Evolutionary conservation across 192 early-diverging fungal genomes (phyloP), one percentile per base, ranked within the genome.

Genomic region (Chytriomyces sp.): DNA sequence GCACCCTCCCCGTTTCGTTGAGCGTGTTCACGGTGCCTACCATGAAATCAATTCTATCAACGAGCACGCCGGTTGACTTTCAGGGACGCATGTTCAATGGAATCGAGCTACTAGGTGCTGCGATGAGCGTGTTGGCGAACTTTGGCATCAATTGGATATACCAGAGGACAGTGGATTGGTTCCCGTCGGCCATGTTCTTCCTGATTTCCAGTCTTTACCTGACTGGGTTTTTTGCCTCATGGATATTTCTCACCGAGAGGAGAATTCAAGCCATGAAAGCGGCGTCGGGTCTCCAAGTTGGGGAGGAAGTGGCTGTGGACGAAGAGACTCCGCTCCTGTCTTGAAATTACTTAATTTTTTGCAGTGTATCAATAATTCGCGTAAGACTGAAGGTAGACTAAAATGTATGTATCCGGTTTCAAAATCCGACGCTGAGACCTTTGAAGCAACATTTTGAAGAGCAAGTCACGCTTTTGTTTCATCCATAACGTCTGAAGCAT

Each of bases 321-420:
- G 62, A 64, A 28, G 62, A 64, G 40, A 44, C 62, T 10, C 62
- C 62, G 7, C 28, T 64, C 12, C 38, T 64, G 25, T 38, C 62
- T 44, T 64, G 37, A 64, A 49, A n/a, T n/a, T n/a, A n/a, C n/a
- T n/a, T n/a, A n/a, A n/a, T n/a, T n/a, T n/a, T n/a, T n/a, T n/a
- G n/a, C n/a, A n/a, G n/a, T n/a, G n/a, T n/a, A n/a, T n/a, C n/a
- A n/a, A n/a, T n/a, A n/a, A n/a, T n/a, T n/a, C n/a, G n/a, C n/a
- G n/a, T n/a, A n/a, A n/a, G n/a, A n/a, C n/a, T n/a, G n/a, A n/a
- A n/a, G n/a, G n/a, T n/a, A n/a, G n/a, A n/a, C n/a, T n/a, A n/a
- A n/a, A n/a, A n/a, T n/a, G n/a, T n/a, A n/a, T n/a, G n/a, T n/a
- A n/a, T n/a, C n/a, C n/a, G n/a, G n/a, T n/a, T n/a, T n/a, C n/a